A percentile compares a stretch with the other conserved stretches of the same genome.
phyloP scores from a whole-genome alignment of 495 filamentous ascomycete genomes.

The Massariosphaeria phaeospora region DNA sequence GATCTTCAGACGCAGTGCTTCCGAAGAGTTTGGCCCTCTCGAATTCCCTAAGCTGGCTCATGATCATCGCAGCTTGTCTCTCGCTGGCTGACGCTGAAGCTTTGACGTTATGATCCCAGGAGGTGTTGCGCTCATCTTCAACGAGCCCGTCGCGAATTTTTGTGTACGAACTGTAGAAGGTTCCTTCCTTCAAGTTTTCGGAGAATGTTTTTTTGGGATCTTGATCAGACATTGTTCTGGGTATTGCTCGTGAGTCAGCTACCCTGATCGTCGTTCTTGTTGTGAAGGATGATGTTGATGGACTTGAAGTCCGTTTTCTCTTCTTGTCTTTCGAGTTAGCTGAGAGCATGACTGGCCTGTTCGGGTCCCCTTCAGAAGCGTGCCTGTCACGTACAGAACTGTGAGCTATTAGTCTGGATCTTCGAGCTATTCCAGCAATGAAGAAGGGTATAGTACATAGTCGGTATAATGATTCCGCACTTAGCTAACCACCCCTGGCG shows the following conservation, averaged over 20 bases:
- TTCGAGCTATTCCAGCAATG: not conserved
- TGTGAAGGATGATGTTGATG: too few relatives aligned
- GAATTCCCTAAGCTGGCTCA: constrained; percentile 35
- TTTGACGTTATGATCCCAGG: constrained; percentile 33
- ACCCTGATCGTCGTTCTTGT: constrained; percentile 6
- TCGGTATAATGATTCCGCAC: constrained; percentile 11
- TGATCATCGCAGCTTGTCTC: constrained; percentile 27
- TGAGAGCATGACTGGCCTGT: constrained; percentile 8
- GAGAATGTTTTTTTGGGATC: too few relatives aligned
- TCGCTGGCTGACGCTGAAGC: constrained; percentile 26
- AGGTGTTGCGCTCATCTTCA: constrained; percentile 12
- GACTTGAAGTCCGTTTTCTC: constrained; percentile 22
- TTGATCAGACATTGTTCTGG: not conserved
- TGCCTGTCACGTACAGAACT: constrained; percentile 18
- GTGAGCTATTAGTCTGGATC: not conserved
- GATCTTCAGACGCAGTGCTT: constrained; percentile 36
- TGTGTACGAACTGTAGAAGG: not conserved
- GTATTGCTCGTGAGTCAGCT: not conserved
- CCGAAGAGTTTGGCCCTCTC: constrained; percentile 38
- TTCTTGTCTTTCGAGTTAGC: constrained; percentile 20
- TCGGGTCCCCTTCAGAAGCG: constrained; percentile 10
- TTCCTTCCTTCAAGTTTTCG: not conserved
- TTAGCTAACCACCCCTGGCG: constrained; percentile 15
- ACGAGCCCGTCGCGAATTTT: constrained; percentile 21
- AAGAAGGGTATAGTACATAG: constrained; percentile 15